These are phyloP conservation scores for Tuber brumale DNA, from an alignment of 495 filamentous ascomycete species.

Conservation along the genomic window DNA sequence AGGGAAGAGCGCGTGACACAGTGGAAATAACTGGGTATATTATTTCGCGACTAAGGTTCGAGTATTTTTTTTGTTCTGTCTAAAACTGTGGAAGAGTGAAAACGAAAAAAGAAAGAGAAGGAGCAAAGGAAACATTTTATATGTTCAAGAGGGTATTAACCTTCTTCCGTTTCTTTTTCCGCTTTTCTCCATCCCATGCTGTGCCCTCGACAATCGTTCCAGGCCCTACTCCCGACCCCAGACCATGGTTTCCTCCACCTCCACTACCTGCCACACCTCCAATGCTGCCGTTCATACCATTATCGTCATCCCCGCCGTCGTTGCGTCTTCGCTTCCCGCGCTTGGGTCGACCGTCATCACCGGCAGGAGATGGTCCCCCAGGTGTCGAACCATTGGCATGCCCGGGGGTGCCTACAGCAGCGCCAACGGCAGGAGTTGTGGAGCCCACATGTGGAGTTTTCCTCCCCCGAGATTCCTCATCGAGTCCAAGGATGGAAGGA, in stretches of 20 bases:
- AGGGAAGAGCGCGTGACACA: not conserved
- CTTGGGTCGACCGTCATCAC: constrained; percentile 52
- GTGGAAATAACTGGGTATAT: not conserved
- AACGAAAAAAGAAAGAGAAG: constrained; percentile 8
- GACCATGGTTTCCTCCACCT: constrained; percentile 11
- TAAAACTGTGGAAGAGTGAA: constrained; percentile 7
- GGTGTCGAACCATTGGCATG: constrained; percentile 42
- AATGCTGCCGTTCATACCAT: constrained; percentile 31
- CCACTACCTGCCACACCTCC: constrained; percentile 30
- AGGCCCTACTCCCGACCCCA: constrained; percentile 8
- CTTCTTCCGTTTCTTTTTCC: constrained; percentile 45
- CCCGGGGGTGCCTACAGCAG: constrained; percentile 30
- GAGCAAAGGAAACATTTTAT: constrained; percentile 6
- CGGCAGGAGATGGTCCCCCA: constrained; percentile 38
- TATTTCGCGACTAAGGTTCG: constrained; percentile 5
- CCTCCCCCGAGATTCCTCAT: constrained; percentile 49
- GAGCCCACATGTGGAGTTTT: constrained; percentile 27
- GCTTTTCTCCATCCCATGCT: constrained; percentile 34
- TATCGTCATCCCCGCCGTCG: constrained; percentile 56
- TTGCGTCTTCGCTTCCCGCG: constrained; percentile 57
- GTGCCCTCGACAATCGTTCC: constrained; percentile 37
- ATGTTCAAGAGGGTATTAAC: constrained; percentile 30
- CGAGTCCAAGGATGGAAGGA: constrained; percentile 49
- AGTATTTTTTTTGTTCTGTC: constrained; percentile 17
- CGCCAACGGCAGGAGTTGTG: constrained; percentile 26